Base-by-base conservation (phyloP, 306 rosid species). In the Dryas alaskensis region DNA sequence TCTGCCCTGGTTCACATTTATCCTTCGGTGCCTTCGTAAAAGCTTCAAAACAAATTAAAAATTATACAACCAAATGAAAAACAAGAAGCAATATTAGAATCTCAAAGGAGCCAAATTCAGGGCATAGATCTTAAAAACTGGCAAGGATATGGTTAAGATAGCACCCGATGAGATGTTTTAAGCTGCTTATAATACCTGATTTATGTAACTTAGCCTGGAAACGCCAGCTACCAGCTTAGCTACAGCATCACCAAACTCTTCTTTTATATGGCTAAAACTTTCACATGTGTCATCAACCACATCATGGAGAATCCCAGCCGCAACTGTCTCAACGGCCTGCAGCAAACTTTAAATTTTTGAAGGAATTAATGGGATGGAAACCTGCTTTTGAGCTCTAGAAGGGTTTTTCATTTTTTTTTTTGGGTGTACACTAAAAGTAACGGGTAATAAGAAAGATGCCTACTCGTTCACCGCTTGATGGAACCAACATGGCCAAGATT, bases 271-370 rank as follows among this genome's bases (percentile, higher is more conserved):
- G 62, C 59, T 84, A 79, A 93, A 87, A 75, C 89, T 87, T 86
- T 86, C 84, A 75, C 85, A 70, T 55, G 98, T 87, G 68, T 93
- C 97, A 79, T 93, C 98, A 60, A 93, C 88, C 79, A 93, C 91
- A 12, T 93, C 98, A 70, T 93, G 98, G 65, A 93, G 93, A 85
- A 93, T 84, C 80, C 98, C 98, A 63, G 98, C 97, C 83, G 91
- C 97, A 4, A 93, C 87, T 65, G 97, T 93, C 63, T 91, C 90
- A 72, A 93, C 85, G 70, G 98, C 97, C 98, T 93, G 97, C 75
- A 81, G 63, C 73, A 79, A 71, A 73, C 67, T 75, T 65, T 47
- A 76, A 47, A 47, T 70, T 66, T 72, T 52, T 52, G 74, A 74
- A 70, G 55, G 47, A 76, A 75, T 45, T 44, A 65, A n/a, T 17